Conservation (phyloP, 1,284 basidiomycete genomes). For the Athelia psychrophila region DNA sequence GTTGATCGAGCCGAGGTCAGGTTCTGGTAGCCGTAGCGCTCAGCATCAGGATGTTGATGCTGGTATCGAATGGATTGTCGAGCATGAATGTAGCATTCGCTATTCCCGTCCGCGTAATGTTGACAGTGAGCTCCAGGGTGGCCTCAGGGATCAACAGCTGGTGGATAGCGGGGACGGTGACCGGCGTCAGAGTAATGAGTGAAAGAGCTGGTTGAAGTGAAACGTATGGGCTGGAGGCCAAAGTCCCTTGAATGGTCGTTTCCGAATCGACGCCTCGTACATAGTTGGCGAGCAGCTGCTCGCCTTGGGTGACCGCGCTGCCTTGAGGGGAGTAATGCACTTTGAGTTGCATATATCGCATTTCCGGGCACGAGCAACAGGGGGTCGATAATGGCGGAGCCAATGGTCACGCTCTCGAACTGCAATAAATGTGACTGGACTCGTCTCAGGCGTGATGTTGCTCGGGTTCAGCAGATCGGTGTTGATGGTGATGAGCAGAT, state of each 20-base stretch:
- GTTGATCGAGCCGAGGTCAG: no score
- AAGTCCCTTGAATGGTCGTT: slow-evolving; percentile 58
- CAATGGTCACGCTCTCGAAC: no score
- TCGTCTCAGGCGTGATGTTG: slow-evolving; percentile 66
- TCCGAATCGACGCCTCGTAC: slow-evolving; percentile 57
- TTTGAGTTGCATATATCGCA: slow-evolving; percentile 52
- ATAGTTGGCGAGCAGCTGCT: slow-evolving; percentile 57
- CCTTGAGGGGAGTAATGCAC: slow-evolving; percentile 69
- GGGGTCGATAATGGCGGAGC: slow-evolving; percentile 54
- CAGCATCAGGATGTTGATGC: no score
- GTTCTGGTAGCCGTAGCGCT: no score
- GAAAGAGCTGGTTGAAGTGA: slow-evolving; percentile 59
- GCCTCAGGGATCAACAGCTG: slow-evolving; percentile 41
- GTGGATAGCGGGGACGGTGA: slow-evolving; percentile 42
- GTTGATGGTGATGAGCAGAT: no score
- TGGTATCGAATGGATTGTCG: no score
- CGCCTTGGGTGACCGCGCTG: slow-evolving; percentile 49
- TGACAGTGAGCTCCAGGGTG: slow-evolving; percentile 48
- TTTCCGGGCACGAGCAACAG: slow-evolving; percentile 57
- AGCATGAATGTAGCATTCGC: slow-evolving; percentile 54
- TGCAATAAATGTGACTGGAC: slow-evolving; percentile 60
- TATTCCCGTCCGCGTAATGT: slow-evolving; percentile 46
- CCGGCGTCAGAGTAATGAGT: slow-evolving; percentile 49
- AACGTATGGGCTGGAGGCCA: slow-evolving; percentile 57
- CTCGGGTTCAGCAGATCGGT: no score